These are phyloP conservation scores for Trichophyton schoenleinii DNA, from an alignment of 2,329 filamentous ascomycete genomes.

Conservation along the genomic window DNA sequence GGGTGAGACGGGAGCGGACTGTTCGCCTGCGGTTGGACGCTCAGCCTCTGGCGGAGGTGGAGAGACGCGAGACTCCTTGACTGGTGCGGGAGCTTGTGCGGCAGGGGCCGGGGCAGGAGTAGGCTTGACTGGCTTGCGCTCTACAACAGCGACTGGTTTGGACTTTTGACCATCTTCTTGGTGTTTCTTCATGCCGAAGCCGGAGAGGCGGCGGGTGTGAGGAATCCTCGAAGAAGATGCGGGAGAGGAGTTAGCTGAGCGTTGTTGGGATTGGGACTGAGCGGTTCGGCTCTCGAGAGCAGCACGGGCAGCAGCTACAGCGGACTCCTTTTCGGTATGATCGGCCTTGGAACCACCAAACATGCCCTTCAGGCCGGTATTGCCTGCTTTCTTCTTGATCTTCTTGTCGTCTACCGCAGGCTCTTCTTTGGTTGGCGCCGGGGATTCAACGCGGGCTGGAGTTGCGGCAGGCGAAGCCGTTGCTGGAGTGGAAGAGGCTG, in stretches of 20 bases:
- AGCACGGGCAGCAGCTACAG: constrained; percentile 32
- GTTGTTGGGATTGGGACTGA: constrained; percentile 15
- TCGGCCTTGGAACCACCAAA: constrained; percentile 29
- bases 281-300: constrained; percentile 28
- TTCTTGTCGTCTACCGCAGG: constrained; percentile 28
- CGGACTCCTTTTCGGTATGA: constrained; percentile 18
- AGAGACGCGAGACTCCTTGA: constrained; percentile 10
- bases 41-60: constrained; percentile 20
- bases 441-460: constrained; percentile 14
- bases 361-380: constrained; percentile 33
- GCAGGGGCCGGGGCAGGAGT: constrained; percentile 1
- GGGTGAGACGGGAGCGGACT: constrained; percentile 47
- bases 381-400: constrained; percentile 32
- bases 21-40: constrained; percentile 21
- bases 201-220: constrained; percentile 4
- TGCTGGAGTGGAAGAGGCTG: not conserved
- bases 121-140: constrained; percentile 13
- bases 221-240: constrained; percentile 16
- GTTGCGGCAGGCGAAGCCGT: constrained; percentile 9
- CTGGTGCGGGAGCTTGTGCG: not conserved
- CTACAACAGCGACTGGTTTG: constrained; percentile 12
- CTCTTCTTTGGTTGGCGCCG: constrained; percentile 10
- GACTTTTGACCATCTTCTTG: constrained; percentile 11
- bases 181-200: constrained; percentile 26
- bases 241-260: constrained; percentile 8